Base-by-base conservation (phyloP, 1,139 yeast species). In the Chernovozyma aurita region DNA sequence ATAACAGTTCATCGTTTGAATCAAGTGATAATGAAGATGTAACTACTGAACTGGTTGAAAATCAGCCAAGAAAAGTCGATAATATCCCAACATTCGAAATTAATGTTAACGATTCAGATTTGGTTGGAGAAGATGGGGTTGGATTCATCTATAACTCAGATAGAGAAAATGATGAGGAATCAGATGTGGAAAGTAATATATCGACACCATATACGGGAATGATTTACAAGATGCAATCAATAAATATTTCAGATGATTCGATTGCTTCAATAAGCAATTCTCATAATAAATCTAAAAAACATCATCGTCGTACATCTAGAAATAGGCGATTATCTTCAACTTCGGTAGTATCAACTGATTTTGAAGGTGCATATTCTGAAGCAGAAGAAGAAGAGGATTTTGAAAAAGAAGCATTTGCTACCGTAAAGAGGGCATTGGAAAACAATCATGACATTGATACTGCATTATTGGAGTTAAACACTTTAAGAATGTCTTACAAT, bases 401-500 rank as follows among this genome's bases (percentile, higher is more conserved):
- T 59, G 74, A 76, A 47, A 73, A 73, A 38, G 98, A 94, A 65
- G 98, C 97, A 14, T 70, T 83, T 40, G 96, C 95, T n/a, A 88
- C 97, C 0, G 85, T 92, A 28, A 85, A 82, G 47, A 76, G 98
- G 53, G 94, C 98, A 0, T 76, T 92, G 57, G 92, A 85, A 47
- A 85, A 90, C 53, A 85, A 87, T 54, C 98, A 92, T 59, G 95
- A 85, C 51, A 72, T 87, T 42, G 97, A 92, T 53, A 90, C 95
- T 11, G 97, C 98, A 1, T 66, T 87, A 47, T 67, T 94, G 45
- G 98, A 92, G 61, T 74, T 92, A 52, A 90, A 90, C 55, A 92
- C 98, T 0, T 71, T 94, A 52, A 77, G 97, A 62, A 92, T 94
- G 98, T 85, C 96, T 47, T 84, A 90, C 92, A 88, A 92, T 56